Conservation (phyloP, 768 basidiomycete species). For the Strobilomyces echinocephalus region DNA sequence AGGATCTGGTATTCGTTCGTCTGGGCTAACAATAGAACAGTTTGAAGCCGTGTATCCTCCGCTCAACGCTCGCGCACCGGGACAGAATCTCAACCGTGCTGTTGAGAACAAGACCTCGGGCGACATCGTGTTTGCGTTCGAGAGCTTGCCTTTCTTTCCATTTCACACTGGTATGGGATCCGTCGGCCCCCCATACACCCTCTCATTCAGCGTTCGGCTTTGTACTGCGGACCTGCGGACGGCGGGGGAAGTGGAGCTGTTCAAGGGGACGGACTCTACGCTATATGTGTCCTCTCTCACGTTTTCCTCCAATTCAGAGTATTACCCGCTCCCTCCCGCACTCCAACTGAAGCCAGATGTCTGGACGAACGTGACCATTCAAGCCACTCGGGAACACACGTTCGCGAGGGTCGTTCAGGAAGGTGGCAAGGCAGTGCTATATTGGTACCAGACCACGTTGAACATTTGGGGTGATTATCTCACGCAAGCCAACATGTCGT, state of each 20-base stretch:
- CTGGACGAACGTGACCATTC: conserved; percentile 36
- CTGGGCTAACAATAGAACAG: conserved; percentile 31
- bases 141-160: conserved; percentile 14
- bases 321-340: conserved; percentile 32
- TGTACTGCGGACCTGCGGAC: conserved; percentile 9
- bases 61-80: conserved; percentile 38
- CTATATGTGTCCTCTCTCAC: conserved; percentile 36
- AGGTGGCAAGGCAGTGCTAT: conserved; percentile 15
- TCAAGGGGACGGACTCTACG: conserved; percentile 34
- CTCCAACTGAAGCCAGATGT: conserved; percentile 24
- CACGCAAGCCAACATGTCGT: conserved; percentile 39
- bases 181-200: conserved; percentile 41
- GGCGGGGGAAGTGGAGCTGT: conserved; percentile 24
- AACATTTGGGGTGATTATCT: conserved; percentile 40
- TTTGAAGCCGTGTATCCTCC: conserved; percentile 35
- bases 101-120: conserved; percentile 25
- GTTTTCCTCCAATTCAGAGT: conserved; percentile 35
- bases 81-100: conserved; percentile 41
- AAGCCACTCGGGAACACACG: conserved; percentile 34
- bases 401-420: conserved; percentile 26
- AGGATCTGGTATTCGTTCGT: conserved; percentile 34
- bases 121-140: conserved; percentile 29
- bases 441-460: conserved; percentile 35
- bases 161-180: conserved; percentile 32
- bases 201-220: conserved; percentile 37